Conservation (phyloP, 495 filamentous ascomycete genomes). For the Tuber umbilicatum region DNA sequence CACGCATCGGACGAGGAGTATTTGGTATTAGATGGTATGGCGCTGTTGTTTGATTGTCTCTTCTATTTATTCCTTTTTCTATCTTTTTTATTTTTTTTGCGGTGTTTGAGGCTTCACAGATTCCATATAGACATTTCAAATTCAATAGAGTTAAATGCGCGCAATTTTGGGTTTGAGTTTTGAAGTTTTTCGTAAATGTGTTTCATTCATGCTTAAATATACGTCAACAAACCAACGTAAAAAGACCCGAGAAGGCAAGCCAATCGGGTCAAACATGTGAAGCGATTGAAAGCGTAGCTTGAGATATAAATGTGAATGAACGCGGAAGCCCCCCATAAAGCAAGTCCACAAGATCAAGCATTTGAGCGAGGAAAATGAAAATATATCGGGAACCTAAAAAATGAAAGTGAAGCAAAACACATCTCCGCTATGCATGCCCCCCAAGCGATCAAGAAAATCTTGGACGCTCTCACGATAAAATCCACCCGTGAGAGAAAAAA, state of each 20-base stretch:
- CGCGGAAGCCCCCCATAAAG: background rate
- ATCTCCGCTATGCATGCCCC: background rate
- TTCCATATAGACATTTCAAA: background rate
- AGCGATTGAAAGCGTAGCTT: background rate
- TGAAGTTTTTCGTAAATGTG: background rate
- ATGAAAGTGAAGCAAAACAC: background rate
- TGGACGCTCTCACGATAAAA: background rate
- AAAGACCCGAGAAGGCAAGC: background rate
- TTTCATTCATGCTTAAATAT: background rate
- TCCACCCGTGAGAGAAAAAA: background rate
- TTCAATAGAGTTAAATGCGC: background rate
- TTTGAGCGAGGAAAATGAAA: background rate
- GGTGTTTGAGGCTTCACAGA: background rate
- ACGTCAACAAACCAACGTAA: background rate
- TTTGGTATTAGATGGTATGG: conserved; percentile 67
- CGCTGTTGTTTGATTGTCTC: background rate
- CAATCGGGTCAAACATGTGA: background rate
- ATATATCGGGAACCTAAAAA: background rate
- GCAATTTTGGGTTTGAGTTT: background rate
- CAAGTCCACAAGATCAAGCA: background rate
- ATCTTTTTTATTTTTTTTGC: background rate
- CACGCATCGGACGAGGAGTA: conserved; percentile 89
- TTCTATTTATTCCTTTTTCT: background rate
- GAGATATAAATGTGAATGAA: background rate
- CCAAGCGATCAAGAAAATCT: background rate